A percentile compares a stretch with the other conserved stretches of the same genome.
phyloP scores from a whole-genome alignment of 768 basidiomycete species.

The Amanita pseudoporphyria region DNA sequence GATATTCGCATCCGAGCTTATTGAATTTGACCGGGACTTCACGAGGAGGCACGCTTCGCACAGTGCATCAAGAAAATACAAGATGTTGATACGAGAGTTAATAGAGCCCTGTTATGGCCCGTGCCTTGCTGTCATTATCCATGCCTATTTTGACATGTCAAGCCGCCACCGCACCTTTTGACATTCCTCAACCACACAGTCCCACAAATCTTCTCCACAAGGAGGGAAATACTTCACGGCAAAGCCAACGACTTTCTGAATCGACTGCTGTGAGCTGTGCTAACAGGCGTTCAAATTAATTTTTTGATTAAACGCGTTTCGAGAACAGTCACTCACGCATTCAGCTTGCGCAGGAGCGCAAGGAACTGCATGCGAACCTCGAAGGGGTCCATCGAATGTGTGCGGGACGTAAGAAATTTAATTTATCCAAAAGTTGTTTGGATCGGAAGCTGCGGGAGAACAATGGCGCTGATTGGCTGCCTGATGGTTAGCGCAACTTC shows the following conservation, averaged over 20 bases:
- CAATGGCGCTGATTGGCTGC: not conserved
- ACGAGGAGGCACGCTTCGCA: constrained; percentile 70
- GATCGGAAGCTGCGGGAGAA: not conserved
- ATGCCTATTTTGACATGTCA: not conserved
- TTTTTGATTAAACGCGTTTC: constrained; percentile 10
- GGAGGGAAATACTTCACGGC: constrained; percentile 77
- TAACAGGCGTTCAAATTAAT: constrained; percentile 11
- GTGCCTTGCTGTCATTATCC: not conserved
- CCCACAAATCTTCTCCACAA: constrained; percentile 92
- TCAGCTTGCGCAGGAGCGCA: constrained; percentile 47
- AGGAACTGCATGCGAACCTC: constrained; percentile 73
- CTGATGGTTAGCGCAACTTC: too few relatives aligned
- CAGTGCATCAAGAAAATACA: constrained; percentile 84
- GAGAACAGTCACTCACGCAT: constrained; percentile 41
- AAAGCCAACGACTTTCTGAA: constrained; percentile 79
- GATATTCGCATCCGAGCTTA: constrained; percentile 20
- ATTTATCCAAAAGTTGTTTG: constrained; percentile 3
- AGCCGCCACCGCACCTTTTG: constrained; percentile 50
- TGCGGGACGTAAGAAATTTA: not conserved
- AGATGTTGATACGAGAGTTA: constrained; percentile 87
- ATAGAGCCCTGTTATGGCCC: constrained; percentile 55
- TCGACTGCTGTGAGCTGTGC: constrained; percentile 72
- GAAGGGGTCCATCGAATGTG: constrained; percentile 47
- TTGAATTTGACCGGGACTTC: constrained; percentile 43
- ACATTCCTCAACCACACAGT: constrained; percentile 85